Percentiles rank a stretch among this genome's conserved stretches.
Evolutionary conservation across 2,329 filamentous ascomycete genomes (phyloP).

Genomic region (Aspergillus latus): DNA sequence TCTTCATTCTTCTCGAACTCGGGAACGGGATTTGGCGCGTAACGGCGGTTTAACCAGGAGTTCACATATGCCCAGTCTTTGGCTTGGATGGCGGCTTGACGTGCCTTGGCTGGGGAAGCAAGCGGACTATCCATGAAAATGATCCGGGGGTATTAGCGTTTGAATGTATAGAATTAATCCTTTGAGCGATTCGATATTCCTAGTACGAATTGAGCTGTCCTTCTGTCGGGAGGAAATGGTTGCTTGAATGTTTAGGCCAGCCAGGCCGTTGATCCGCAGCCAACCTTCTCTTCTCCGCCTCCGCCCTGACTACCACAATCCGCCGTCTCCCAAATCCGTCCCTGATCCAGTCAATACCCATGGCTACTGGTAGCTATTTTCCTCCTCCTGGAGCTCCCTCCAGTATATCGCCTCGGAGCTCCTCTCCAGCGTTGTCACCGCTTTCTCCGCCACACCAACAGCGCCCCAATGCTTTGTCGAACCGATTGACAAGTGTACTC

Average conservation of each 20-base stretch:
- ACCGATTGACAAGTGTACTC: slow-evolving; percentile 79
- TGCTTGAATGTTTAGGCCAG: background rate
- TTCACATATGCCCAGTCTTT: slow-evolving; percentile 92
- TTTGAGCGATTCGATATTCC: background rate
- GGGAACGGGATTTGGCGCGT: slow-evolving; percentile 63
- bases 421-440: slow-evolving; percentile 30
- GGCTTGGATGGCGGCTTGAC: slow-evolving; percentile 75
- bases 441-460: slow-evolving; percentile 33
- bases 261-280: background rate
- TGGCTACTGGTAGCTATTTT: slow-evolving; percentile 37
- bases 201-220: background rate
- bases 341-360: slow-evolving; percentile 18
- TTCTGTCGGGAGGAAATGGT: background rate
- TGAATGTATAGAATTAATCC: background rate
- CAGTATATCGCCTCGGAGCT: slow-evolving; percentile 24
- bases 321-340: slow-evolving; percentile 17
- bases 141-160: background rate
- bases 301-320: slow-evolving; percentile 20
- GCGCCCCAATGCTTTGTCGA: slow-evolving; percentile 66
- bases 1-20: slow-evolving; percentile 83
- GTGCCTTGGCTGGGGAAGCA: slow-evolving; percentile 63
- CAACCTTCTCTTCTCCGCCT: slow-evolving; percentile 10
- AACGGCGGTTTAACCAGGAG: slow-evolving; percentile 73
- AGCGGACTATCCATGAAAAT: slow-evolving; percentile 41
- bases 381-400: slow-evolving; percentile 22